Evolutionary conservation across 345 rosid genomes (phyloP).

Genomic region (Heritiera littoralis): DNA sequence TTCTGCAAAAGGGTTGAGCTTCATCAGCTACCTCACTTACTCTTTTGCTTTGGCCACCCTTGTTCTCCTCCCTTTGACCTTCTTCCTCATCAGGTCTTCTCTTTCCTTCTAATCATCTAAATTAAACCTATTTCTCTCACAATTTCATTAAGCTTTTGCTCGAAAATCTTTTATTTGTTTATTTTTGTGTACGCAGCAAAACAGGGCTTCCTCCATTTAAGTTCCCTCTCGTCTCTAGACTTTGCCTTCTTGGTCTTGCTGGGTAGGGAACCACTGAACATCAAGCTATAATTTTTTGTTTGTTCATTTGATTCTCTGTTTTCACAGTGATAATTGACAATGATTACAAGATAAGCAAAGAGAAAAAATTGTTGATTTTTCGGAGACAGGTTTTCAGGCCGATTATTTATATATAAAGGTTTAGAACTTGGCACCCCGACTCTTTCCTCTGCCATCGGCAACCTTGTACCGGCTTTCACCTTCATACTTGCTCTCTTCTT

Average conservation of each 20-base stretch:
- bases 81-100: conserved; percentile 23
- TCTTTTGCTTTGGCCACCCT: conserved; percentile 27
- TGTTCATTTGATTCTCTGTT: not conserved
- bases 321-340: no score
- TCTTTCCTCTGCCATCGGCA: not conserved
- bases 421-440: not conserved
- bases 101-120: no score
- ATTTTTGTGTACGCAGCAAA: not conserved
- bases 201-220: not conserved
- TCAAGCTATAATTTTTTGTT: no score
- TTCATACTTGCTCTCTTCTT: not conserved
- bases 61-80: conserved; percentile 25
- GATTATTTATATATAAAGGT: not conserved
- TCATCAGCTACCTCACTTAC: conserved; percentile 32
- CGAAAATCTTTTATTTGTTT: not conserved
- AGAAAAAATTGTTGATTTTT: not conserved
- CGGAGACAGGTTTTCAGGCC: not conserved
- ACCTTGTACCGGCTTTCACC: not conserved
- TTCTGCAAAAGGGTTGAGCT: conserved; percentile 36
- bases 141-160: no score
- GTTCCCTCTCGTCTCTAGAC: not conserved
- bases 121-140: no score
- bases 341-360: no score
- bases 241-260: not conserved
- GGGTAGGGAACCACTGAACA: no score